These are phyloP conservation scores for Ophiostoma piceae DNA, from an alignment of 2,329 filamentous ascomycete species.

Conservation along the genomic window DNA sequence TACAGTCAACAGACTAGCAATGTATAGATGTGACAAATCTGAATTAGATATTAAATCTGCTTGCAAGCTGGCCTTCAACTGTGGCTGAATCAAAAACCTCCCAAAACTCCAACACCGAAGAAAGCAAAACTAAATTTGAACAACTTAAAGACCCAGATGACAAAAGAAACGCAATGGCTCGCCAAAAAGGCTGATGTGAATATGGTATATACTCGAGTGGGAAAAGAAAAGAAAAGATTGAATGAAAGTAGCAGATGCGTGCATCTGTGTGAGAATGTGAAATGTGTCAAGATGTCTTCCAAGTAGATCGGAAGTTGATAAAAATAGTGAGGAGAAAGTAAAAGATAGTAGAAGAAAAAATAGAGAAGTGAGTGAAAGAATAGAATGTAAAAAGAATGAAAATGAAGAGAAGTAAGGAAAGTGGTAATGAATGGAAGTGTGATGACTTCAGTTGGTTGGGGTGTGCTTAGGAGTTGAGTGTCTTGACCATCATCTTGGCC, in stretches of 20 bases:
- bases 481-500: constrained; percentile 69
- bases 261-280: neutral
- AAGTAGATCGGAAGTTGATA: neutral
- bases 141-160: neutral
- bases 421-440: neutral
- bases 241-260: neutral
- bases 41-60: neutral
- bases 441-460: neutral
- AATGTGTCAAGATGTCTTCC: neutral
- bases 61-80: neutral
- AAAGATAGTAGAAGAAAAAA: neutral
- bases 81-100: neutral
- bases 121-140: neutral
- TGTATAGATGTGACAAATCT: neutral
- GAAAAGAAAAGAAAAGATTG: neutral
- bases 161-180: constrained; percentile 1
- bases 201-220: neutral
- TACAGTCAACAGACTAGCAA: neutral
- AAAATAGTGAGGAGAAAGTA: neutral
- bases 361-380: neutral
- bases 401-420: neutral
- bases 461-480: constrained; percentile 41
- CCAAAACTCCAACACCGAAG: neutral
- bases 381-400: neutral
- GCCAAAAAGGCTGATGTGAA: neutral